phyloP scores from a whole-genome alignment of 2,329 filamentous ascomycete species.

The Dothidotthia symphoricarpi region DNA sequence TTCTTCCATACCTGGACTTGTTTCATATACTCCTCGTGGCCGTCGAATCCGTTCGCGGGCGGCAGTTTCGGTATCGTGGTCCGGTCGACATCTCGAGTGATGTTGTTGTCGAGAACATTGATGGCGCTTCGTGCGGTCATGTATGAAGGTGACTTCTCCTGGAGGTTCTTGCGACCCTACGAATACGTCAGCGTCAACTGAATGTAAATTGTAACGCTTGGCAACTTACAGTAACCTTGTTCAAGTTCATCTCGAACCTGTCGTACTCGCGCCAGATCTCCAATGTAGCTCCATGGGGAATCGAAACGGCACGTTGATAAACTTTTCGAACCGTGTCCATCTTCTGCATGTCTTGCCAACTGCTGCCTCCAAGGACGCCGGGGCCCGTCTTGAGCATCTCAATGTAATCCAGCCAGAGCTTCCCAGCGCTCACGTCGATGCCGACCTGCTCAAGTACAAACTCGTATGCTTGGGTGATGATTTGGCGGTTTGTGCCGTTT shows the following conservation, averaged over 20 bases:
- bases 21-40: conserved; percentile 75
- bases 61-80: conserved; percentile 78
- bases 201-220: background rate
- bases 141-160: conserved; percentile 88
- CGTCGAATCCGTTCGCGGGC: conserved; percentile 80
- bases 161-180: conserved; percentile 87
- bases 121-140: conserved; percentile 94
- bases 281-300: conserved; percentile 81
- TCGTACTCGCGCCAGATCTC: conserved; percentile 97
- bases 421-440: conserved; percentile 83
- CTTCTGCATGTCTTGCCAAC: conserved; percentile 97
- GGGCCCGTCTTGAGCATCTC: conserved; percentile 88
- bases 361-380: conserved; percentile 77
- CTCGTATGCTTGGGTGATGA: conserved; percentile 84
- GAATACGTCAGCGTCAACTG: conserved; percentile 16
- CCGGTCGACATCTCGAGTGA: conserved; percentile 72
- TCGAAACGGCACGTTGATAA: conserved; percentile 83
- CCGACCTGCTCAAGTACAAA: conserved; percentile 88
- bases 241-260: conserved; percentile 88
- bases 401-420: conserved; percentile 92
- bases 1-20: conserved; percentile 89
- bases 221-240: conserved; percentile 77
- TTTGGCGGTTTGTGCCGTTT: conserved; percentile 71
- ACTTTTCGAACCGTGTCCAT: conserved; percentile 91
- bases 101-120: conserved; percentile 87